These are phyloP conservation scores for Nyssa sinensis DNA, from an alignment of 148 eudicot species.

Conservation along the genomic window DNA sequence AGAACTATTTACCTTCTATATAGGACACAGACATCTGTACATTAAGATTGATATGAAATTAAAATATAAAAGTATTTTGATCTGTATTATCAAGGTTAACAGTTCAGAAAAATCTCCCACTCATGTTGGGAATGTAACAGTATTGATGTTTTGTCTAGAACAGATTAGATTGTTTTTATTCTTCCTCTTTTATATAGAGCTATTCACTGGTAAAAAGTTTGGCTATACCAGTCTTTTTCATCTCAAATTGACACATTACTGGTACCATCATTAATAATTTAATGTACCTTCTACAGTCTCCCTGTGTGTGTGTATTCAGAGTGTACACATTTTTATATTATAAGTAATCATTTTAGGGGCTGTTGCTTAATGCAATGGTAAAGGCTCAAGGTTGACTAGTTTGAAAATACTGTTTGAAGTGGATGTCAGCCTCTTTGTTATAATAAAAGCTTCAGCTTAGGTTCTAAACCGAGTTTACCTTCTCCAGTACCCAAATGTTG, in stretches of 20 bases:
- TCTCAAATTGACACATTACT: neutral
- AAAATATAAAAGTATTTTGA: neutral
- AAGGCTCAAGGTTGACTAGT: no score
- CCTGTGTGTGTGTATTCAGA: neutral
- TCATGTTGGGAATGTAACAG: neutral
- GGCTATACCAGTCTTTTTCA: neutral
- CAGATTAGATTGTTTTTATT: neutral
- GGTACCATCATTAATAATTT: no score
- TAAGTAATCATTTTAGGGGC: no score
- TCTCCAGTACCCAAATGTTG: neutral
- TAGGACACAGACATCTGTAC: neutral
- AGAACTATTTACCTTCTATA: neutral
- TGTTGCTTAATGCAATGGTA: no score
- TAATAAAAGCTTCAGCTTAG: neutral
- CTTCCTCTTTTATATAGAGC: neutral
- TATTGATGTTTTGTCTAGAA: neutral
- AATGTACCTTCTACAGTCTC: neutral
- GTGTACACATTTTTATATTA: neutral
- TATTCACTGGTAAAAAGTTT: neutral
- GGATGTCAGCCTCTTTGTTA: neutral
- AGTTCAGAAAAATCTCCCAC: neutral
- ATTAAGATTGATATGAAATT: neutral
- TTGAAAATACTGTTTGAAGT: no score
- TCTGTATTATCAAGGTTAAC: neutral
- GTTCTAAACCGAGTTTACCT: neutral